Percentiles rank a stretch among this genome's conserved stretches.
phyloP scores from a whole-genome alignment of 2,329 filamentous ascomycete species.

The Colletotrichum limetticola region DNA sequence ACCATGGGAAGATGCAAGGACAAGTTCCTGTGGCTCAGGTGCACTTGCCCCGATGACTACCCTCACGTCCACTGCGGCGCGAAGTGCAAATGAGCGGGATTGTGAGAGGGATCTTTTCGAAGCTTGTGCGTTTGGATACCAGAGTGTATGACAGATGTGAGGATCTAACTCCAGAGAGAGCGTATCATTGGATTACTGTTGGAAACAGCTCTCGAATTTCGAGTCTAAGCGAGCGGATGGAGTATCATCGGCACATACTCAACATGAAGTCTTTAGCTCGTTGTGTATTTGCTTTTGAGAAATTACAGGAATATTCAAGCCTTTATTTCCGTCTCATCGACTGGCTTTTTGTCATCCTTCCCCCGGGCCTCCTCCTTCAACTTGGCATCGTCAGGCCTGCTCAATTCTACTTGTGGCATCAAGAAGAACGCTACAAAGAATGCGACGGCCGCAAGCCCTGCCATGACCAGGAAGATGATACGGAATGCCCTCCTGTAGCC shows the following conservation, averaged over 20 bases:
- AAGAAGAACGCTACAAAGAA: constrained; percentile 51
- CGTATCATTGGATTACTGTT: no score
- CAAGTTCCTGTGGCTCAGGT: not conserved
- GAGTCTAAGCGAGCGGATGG: no score
- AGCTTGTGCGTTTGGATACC: no score
- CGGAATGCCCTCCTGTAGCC: constrained; percentile 50
- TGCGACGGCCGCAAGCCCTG: constrained; percentile 46
- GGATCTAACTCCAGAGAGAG: no score
- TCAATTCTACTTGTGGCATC: constrained; percentile 52
- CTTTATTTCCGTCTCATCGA: not conserved
- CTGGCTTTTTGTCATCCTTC: constrained; percentile 1
- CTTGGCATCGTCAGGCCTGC: constrained; percentile 48
- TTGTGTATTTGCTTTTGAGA: not conserved
- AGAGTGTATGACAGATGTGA: no score
- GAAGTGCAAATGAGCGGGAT: not conserved
- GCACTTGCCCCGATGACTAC: not conserved
- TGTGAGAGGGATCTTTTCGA: no score
- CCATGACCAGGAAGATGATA: constrained; percentile 51
- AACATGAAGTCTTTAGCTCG: not conserved
- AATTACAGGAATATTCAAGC: no score
- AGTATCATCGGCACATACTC: no score
- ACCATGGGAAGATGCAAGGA: not conserved
- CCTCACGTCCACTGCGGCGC: not conserved
- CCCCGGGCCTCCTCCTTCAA: constrained; percentile 48
- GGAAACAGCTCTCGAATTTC: no score